Percentiles rank a stretch among this genome's conserved stretches.
phyloP scores from a whole-genome alignment of 2,329 filamentous ascomycete genomes.

The Rhexocercosporidium sp. region DNA sequence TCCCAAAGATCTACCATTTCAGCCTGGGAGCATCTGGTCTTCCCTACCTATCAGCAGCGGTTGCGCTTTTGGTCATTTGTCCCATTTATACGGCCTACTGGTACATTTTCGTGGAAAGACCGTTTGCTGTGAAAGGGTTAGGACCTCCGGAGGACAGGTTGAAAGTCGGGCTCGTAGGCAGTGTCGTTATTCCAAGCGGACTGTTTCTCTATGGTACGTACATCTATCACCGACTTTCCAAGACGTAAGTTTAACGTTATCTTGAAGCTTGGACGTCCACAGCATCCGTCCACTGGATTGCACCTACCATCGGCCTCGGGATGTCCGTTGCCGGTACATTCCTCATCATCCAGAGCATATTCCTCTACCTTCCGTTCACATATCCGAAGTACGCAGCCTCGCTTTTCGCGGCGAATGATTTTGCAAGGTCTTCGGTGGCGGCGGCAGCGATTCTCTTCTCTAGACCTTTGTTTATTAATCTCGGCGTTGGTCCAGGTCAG shows the following conservation, averaged over 20 bases:
- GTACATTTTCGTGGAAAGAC: not conserved
- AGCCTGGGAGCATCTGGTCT: conserved; percentile 59
- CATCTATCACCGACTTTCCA: not conserved
- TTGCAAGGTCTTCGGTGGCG: conserved; percentile 45
- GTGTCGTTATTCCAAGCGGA: conserved; percentile 57
- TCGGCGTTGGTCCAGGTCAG: conserved; percentile 53
- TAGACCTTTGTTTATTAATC: conserved; percentile 60
- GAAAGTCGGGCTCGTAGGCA: conserved; percentile 37
- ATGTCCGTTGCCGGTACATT: conserved; percentile 53
- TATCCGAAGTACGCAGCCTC: conserved; percentile 60
- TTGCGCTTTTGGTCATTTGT: conserved; percentile 56
- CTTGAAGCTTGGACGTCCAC: conserved; percentile 46
- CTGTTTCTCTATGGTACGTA: conserved; percentile 57
- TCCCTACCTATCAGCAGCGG: conserved; percentile 61
- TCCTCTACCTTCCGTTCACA: conserved; percentile 59
- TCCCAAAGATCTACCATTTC: conserved; percentile 61
- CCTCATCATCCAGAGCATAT: conserved; percentile 61
- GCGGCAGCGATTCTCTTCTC: conserved; percentile 62
- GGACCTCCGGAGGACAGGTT: not conserved
- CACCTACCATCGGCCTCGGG: conserved; percentile 57
- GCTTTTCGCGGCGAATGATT: conserved; percentile 51
- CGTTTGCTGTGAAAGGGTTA: too few relatives aligned
- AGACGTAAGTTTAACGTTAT: not conserved
- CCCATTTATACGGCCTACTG: conserved; percentile 41
- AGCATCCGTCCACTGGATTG: conserved; percentile 59